Base-by-base conservation (phyloP, 2,329 filamentous ascomycete species). In the Cladorrhinum sp. region DNA sequence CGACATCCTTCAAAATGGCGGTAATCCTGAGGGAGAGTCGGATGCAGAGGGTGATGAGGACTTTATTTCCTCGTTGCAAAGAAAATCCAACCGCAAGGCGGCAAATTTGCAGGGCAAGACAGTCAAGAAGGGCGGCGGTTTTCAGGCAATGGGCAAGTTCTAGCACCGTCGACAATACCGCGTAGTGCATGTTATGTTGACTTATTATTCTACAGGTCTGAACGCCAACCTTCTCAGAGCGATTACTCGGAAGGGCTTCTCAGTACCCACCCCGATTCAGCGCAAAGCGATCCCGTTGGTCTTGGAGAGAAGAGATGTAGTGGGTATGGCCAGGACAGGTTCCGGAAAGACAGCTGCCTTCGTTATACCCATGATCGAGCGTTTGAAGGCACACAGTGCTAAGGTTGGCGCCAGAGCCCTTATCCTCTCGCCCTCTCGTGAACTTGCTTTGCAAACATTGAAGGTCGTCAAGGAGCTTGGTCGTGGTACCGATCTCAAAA, bases 291-390 rank as follows among this genome's bases (percentile, higher is more conserved):
- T 99, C 52, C 96, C 95, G 3, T 80, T 98, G 58, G 86, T 99
- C 58, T 81, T 98, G 68, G 90, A 96, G 63, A 85, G 89, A 57
- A 91, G 92, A 76, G 95, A 99, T 81, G 91, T 98, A n/a, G 93
- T 99, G 23, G 96, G 93, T 66, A 99, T 99, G 95, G 95, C 95
- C 7, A 84, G 96, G 66, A 99, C 96, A n/a, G 95, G 95, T 73
- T 98, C 93, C 20, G 95, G 95, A 78, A 99, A 99, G 80, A 99
- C 96, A 1, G 95, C 93, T 1, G 95, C 95, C 22, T 99, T 99
- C 74, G 92, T 98, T 24, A 96, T 99, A 65, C 95, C 95, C 49
- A 96, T 99, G 93, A 92, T 99, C 63, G 92, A 99, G 78, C 90
- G 89, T 66, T 79, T 99, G 63, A 96, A 93, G 75, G 84, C 86